Evolutionary conservation across 192 early-diverging fungal genomes (phyloP).

Genomic region (Umbelopsis isabellina): DNA sequence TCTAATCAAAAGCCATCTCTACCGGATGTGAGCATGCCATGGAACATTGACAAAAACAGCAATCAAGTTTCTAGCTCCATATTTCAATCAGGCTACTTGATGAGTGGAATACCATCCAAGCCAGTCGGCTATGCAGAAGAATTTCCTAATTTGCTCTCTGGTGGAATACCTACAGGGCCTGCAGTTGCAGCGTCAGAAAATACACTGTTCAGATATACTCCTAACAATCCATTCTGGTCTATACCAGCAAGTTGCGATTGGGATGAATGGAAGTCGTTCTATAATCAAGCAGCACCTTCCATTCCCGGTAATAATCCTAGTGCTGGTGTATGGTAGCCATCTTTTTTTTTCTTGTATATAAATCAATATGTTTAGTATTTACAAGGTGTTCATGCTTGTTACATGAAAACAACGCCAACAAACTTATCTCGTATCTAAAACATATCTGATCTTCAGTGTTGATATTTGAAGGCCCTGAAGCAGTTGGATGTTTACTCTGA

Average conservation of each 20-base stretch:
- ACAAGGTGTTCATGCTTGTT: too few relatives aligned
- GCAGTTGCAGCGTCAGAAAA: slow-evolving; percentile 4
- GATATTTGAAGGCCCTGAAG: too few relatives aligned
- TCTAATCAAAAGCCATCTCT: neutral
- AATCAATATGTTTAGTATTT: too few relatives aligned
- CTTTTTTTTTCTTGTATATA: neutral
- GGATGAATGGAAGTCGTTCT: slow-evolving; percentile 29
- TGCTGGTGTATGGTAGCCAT: neutral
- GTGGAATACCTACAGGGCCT: neutral
- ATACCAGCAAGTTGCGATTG: slow-evolving; percentile 41
- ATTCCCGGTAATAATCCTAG: neutral
- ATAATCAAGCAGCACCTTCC: slow-evolving; percentile 1
- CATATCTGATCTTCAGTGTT: too few relatives aligned
- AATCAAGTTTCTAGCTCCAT: neutral
- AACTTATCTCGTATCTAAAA: too few relatives aligned
- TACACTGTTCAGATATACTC: slow-evolving; percentile 33
- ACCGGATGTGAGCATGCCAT: neutral
- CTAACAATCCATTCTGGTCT: slow-evolving; percentile 37
- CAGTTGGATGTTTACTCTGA: too few relatives aligned
- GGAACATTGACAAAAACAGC: neutral
- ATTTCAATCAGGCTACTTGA: slow-evolving; percentile 1
- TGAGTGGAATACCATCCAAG: neutral
- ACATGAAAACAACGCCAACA: too few relatives aligned
- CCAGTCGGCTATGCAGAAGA: neutral
- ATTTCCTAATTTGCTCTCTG: neutral